These are phyloP conservation scores for Borealophlyctis nickersoniae DNA, from an alignment of 192 early-diverging fungal species.

Conservation along the genomic window DNA sequence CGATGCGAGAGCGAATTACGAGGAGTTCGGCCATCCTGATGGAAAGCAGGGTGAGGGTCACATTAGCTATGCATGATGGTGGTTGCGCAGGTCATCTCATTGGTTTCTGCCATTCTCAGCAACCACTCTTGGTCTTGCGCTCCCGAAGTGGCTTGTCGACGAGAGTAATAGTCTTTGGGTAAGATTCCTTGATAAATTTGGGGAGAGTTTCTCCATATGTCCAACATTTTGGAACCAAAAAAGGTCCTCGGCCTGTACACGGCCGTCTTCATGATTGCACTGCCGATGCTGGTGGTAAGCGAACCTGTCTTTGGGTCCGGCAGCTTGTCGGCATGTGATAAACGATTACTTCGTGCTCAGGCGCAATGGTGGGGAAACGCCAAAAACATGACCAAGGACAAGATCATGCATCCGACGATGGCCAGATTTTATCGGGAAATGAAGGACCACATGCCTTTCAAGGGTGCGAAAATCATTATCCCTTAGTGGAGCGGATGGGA, in stretches of 20 bases:
- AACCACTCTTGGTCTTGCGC: constrained; percentile 90
- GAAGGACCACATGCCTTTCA: constrained; percentile 66
- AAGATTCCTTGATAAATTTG: too few species aligned
- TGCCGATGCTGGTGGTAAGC: constrained; percentile 81
- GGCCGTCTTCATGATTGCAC: constrained; percentile 79
- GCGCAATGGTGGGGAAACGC: constrained; percentile 95
- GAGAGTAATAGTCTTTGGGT: constrained; percentile 57
- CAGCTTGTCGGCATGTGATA: neutral
- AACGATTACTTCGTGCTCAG: constrained; percentile 25
- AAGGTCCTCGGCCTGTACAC: constrained; percentile 85
- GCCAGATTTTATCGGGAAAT: constrained; percentile 84
- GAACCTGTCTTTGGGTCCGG: neutral
- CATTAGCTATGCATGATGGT: too few species aligned
- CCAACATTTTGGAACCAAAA: constrained; percentile 36
- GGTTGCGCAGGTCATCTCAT: too few species aligned
- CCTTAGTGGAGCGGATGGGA: neutral
- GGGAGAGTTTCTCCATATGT: too few species aligned
- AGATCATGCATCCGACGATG: constrained; percentile 88
- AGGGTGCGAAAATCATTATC: constrained; percentile 14
- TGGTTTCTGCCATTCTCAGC: neutral
- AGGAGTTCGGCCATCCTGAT: constrained; percentile 96
- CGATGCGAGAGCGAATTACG: constrained; percentile 83
- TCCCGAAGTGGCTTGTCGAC: constrained; percentile 88
- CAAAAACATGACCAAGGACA: constrained; percentile 83
- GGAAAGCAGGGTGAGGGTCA: constrained; percentile 83